These are phyloP conservation scores for Cyclotella kingstonii DNA, from an alignment of 108 stramenopile species.

Conservation along the genomic window DNA sequence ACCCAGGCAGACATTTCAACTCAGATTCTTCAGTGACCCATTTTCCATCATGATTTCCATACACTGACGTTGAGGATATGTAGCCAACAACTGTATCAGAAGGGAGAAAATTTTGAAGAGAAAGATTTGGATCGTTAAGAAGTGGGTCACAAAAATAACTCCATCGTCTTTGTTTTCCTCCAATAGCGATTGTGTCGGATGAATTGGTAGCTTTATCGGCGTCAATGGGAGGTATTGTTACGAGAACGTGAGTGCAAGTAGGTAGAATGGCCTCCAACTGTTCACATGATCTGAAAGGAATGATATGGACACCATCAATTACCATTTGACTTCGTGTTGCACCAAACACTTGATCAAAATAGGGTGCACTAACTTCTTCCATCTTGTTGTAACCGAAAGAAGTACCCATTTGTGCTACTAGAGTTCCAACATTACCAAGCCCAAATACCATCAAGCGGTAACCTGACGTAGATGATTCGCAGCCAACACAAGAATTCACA, in stretches of 20 bases:
- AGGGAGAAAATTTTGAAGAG: constrained; percentile 13
- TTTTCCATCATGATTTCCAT: constrained; percentile 75
- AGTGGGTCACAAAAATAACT: constrained; percentile 28
- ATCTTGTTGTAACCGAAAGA: not conserved
- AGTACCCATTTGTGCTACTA: constrained; percentile 4
- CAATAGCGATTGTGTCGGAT: not conserved
- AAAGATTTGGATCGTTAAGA: constrained; percentile 14
- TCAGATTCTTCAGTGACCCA: constrained; percentile 70
- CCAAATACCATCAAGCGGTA: constrained; percentile 25
- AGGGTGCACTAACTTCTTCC: not conserved
- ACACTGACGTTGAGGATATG: constrained; percentile 75
- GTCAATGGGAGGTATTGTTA: constrained; percentile 38
- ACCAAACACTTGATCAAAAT: constrained; percentile 22
- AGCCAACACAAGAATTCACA: too few relatives aligned
- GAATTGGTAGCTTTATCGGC: constrained; percentile 1
- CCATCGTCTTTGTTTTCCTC: constrained; percentile 19
- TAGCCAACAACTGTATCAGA: constrained; percentile 51
- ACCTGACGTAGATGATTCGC: too few relatives aligned
- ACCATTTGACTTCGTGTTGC: constrained; percentile 9
- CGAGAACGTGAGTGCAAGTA: constrained; percentile 32
- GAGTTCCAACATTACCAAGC: constrained; percentile 27
- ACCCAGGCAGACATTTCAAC: constrained; percentile 24
- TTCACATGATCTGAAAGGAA: constrained; percentile 13
- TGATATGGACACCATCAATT: constrained; percentile 7
- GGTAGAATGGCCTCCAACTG: constrained; percentile 11